Percentiles rank a stretch among this genome's conserved stretches.
phyloP scores from a whole-genome alignment of 345 rosid species.

The Pseudoturritis turrita region DNA sequence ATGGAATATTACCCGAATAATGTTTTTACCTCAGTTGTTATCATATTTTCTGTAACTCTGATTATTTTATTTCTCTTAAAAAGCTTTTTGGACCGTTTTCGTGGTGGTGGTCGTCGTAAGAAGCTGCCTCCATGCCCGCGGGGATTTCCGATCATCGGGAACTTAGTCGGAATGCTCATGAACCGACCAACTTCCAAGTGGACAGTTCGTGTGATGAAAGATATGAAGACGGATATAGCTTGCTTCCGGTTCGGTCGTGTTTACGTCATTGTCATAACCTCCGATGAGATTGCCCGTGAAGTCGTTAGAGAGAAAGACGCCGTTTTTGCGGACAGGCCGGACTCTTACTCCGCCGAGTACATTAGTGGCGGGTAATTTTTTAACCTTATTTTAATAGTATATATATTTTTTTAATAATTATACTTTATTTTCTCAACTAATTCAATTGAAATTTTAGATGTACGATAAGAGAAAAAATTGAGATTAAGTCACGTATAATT shows the following conservation, averaged over 20 bases:
- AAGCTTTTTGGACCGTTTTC: not conserved
- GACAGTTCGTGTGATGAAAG: constrained; percentile 22
- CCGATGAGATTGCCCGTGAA: constrained; percentile 29
- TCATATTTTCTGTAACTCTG: not conserved
- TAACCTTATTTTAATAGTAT: no score
- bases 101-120: not conserved
- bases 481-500: no score
- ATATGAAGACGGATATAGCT: constrained; percentile 24
- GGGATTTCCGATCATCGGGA: constrained; percentile 27
- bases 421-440: no score
- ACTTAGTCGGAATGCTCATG: constrained; percentile 4
- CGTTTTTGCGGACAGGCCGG: constrained; percentile 20
- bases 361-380: constrained; percentile 12
- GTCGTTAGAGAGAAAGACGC: constrained; percentile 22
- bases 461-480: no score
- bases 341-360: not conserved
- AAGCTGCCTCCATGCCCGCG: constrained; percentile 7
- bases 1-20: not conserved
- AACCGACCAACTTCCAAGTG: constrained; percentile 21
- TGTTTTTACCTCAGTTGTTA: not conserved
- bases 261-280: constrained; percentile 19
- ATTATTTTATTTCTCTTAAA: not conserved
- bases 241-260: constrained; percentile 18
- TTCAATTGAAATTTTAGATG: no score
- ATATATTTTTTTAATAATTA: not conserved